phyloP scores from a whole-genome alignment of 2,329 filamentous ascomycete genomes.

The Fusarium redolens region DNA sequence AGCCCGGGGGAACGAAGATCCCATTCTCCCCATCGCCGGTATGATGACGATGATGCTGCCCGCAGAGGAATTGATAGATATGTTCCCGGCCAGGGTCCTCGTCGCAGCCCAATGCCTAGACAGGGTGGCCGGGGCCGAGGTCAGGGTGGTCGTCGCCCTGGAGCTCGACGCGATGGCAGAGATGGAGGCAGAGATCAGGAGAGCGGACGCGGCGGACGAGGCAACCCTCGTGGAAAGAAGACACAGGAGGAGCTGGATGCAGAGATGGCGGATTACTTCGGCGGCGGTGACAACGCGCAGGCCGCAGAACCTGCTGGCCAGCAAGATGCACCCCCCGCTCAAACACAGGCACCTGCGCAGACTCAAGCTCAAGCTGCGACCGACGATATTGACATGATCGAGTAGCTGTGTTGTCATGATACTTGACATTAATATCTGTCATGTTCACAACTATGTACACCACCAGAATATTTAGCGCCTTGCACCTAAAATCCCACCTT shows the following conservation, averaged over 20 bases:
- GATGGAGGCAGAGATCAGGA: slow-evolving; percentile 52
- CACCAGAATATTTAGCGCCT: slow-evolving; percentile 42
- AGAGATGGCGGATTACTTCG: slow-evolving; percentile 98
- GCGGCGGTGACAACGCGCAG: slow-evolving; percentile 55
- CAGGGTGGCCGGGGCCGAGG: slow-evolving; percentile 54
- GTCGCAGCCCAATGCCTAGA: slow-evolving; percentile 69
- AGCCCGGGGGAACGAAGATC: slow-evolving; percentile 69
- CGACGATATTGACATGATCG: slow-evolving; percentile 79
- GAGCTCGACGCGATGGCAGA: slow-evolving; percentile 53
- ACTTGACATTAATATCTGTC: slow-evolving; percentile 8
- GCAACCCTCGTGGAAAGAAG: slow-evolving; percentile 75
- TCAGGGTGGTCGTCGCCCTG: slow-evolving; percentile 62
- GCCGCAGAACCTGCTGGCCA: slow-evolving; percentile 48
- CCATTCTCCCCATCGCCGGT: slow-evolving; percentile 60
- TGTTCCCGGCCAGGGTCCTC: slow-evolving; percentile 67
- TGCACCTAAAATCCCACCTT: slow-evolving; percentile 31
- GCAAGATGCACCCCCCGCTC: slow-evolving; percentile 46
- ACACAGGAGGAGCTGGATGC: slow-evolving; percentile 92
- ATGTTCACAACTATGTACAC: slow-evolving; percentile 40
- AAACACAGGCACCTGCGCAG: slow-evolving; percentile 24
- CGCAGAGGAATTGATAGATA: slow-evolving; percentile 83
- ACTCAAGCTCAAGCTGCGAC: slow-evolving; percentile 45
- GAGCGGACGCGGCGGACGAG: slow-evolving; percentile 54
- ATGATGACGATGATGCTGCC: slow-evolving; percentile 67
- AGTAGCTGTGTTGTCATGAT: slow-evolving; percentile 53